Percentiles rank a stretch among this genome's conserved stretches.
These are phyloP conservation scores for Cruciata laevipes DNA, from an alignment of 257 asterid genomes.

Conservation along the genomic window DNA sequence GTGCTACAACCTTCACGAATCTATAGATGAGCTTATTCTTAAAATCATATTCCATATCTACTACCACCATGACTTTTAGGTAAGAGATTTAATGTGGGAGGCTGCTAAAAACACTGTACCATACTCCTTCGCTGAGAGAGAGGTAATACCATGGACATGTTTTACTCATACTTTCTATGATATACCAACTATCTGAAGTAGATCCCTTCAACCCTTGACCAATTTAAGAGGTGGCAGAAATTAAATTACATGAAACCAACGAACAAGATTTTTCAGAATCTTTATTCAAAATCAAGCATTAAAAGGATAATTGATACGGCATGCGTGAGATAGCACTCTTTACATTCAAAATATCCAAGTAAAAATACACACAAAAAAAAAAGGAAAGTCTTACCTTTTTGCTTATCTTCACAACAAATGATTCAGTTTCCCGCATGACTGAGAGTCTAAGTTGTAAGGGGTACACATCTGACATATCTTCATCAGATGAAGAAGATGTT, in stretches of 20 bases:
- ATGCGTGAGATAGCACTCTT: neutral
- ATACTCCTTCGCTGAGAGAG: neutral
- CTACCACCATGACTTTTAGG: neutral
- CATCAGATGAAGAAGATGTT: slow-evolving; percentile 54
- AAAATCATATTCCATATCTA: neutral
- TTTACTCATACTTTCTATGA: neutral
- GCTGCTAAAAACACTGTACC: neutral
- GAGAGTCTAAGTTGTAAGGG: slow-evolving; percentile 85
- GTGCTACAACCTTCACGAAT: neutral
- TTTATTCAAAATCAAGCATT: neutral
- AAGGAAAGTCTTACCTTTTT: slow-evolving; percentile 55
- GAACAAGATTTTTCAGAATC: neutral
- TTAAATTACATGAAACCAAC: slow-evolving; percentile 2
- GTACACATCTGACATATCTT: slow-evolving; percentile 85
- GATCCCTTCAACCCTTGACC: neutral
- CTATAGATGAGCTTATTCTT: neutral
- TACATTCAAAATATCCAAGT: neutral
- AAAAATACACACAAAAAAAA: slow-evolving; percentile 8
- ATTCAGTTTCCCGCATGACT: slow-evolving; percentile 53
- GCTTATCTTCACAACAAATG: slow-evolving; percentile 69
- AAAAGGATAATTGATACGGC: neutral
- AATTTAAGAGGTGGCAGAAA: neutral
- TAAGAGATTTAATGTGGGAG: neutral
- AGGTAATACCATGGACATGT: neutral
- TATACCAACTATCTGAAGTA: neutral